phyloP scores from a whole-genome alignment of 768 basidiomycete genomes.

The Rhizopogon roseolus region DNA sequence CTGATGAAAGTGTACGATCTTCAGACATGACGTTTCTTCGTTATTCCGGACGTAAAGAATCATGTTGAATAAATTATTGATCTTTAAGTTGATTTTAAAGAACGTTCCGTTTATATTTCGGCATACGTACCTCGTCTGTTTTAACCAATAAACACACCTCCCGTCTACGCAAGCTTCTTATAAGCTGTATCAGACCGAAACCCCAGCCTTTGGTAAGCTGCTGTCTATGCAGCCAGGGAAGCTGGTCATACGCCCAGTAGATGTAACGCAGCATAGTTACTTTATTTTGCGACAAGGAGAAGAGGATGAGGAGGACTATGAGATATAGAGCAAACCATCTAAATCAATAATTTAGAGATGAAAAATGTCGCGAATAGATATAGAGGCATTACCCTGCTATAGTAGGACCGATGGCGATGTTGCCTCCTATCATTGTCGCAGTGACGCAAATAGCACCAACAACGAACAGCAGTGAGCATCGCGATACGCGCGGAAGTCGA shows the following conservation, averaged over 20 bases:
- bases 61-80: constrained; percentile 60
- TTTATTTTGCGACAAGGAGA: constrained; percentile 51
- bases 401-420: constrained; percentile 51
- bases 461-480: constrained; percentile 37
- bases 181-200: constrained; percentile 34
- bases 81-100: constrained; percentile 32
- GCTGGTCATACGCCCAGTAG: constrained; percentile 65
- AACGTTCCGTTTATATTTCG: neutral
- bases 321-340: constrained; percentile 66
- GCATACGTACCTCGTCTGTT: constrained; percentile 53
- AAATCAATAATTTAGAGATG: neutral
- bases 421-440: constrained; percentile 47
- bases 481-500: constrained; percentile 41
- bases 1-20: constrained; percentile 64
- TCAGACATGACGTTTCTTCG: constrained; percentile 66
- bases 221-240: constrained; percentile 40
- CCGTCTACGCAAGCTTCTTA: constrained; percentile 44
- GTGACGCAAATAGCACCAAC: constrained; percentile 39
- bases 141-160: constrained; percentile 59
- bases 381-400: constrained; percentile 43
- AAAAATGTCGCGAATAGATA: neutral
- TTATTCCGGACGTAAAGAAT: constrained; percentile 62
- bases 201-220: constrained; percentile 37
- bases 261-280: constrained; percentile 45
- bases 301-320: constrained; percentile 40